phyloP scores from a whole-genome alignment of 1,284 basidiomycete genomes.

The Moesziomyces sp. region DNA sequence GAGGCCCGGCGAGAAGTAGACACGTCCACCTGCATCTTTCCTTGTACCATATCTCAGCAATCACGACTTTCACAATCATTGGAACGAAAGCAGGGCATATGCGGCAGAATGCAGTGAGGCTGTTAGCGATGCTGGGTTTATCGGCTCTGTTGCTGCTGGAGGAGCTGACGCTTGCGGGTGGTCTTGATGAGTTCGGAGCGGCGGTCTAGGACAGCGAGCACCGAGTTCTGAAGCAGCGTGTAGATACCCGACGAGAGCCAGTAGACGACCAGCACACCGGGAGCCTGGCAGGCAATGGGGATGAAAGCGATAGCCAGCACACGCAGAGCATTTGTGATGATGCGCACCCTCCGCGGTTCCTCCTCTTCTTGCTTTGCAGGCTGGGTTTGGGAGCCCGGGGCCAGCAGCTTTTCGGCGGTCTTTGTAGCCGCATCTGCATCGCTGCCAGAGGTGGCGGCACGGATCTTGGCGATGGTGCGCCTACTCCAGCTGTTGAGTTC shows the following conservation, averaged over 20 bases:
- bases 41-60: constrained; percentile 5
- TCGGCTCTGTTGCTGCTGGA: constrained; percentile 12
- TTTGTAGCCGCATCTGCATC: constrained; percentile 21
- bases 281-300: constrained; percentile 78
- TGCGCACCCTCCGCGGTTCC: constrained; percentile 66
- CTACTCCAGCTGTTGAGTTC: constrained; percentile 60
- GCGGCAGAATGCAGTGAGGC: too few species aligned
- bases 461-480: constrained; percentile 34
- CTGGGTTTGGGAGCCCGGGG: neutral
- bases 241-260: constrained; percentile 85
- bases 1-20: constrained; percentile 59
- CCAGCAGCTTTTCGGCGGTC: constrained; percentile 29
- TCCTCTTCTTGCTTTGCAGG: constrained; percentile 12
- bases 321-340: constrained; percentile 76
- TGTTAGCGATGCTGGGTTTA: too few species aligned
- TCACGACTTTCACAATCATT: neutral
- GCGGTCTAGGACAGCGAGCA: constrained; percentile 70
- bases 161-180: constrained; percentile 29
- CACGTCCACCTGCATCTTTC: neutral
- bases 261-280: constrained; percentile 82
- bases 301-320: constrained; percentile 78
- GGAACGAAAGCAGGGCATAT: neutral
- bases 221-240: constrained; percentile 81
- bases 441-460: constrained; percentile 12
- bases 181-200: constrained; percentile 39